phyloP scores from a whole-genome alignment of 192 early-diverging fungal species.

The Backusella westeae region DNA sequence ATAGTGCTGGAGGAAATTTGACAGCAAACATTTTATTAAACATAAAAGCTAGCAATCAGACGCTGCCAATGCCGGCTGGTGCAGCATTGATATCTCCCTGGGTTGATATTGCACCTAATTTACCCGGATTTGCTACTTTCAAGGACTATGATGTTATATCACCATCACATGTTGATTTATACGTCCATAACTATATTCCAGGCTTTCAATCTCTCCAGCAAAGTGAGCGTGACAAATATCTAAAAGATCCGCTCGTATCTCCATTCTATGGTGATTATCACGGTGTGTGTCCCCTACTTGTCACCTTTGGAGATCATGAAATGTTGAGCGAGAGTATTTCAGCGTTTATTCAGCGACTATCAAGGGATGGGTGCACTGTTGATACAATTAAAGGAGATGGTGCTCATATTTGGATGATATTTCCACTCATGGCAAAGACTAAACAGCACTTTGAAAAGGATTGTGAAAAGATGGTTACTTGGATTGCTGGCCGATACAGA shows the following conservation, averaged over 20 bases:
- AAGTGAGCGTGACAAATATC: neutral
- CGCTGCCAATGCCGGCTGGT: slow-evolving; percentile 14
- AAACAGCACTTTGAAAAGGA: neutral
- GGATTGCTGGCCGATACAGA: neutral
- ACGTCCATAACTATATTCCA: neutral
- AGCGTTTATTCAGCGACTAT: neutral
- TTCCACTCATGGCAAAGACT: neutral
- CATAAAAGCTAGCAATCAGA: neutral
- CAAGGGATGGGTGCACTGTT: neutral
- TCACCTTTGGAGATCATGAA: slow-evolving; percentile 12
- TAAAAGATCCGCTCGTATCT: neutral
- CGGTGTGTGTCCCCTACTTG: neutral
- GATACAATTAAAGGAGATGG: neutral
- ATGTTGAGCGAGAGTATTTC: slow-evolving; percentile 6
- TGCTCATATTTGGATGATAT: slow-evolving; percentile 2
- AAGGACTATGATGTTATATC: neutral
- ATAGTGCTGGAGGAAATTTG: slow-evolving; percentile 20
- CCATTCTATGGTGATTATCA: slow-evolving; percentile 11
- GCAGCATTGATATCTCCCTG: slow-evolving; percentile 9
- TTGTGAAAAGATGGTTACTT: neutral
- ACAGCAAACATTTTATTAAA: neutral
- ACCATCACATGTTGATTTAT: neutral
- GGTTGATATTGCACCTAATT: neutral
- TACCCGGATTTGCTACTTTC: neutral
- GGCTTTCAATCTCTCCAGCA: neutral